phyloP scores from a whole-genome alignment of 257 asterid species.

The Linaria vulgaris region DNA sequence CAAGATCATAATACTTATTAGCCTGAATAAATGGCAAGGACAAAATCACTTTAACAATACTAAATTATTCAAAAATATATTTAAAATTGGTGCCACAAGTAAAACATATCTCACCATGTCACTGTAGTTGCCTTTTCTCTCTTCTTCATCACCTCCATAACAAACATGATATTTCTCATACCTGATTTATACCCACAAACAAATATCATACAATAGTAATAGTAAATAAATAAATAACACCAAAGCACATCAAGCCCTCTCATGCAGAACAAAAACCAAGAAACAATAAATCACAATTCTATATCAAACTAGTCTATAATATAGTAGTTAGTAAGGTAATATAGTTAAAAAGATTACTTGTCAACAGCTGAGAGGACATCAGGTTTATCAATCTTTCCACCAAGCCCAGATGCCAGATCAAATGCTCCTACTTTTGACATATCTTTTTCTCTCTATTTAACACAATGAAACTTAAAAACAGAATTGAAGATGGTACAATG shows the following conservation, averaged over 20 bases:
- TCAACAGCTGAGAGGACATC: conserved; percentile 89
- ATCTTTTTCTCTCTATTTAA: conserved; percentile 24
- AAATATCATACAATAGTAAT: too few species aligned
- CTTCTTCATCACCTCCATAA: conserved; percentile 92
- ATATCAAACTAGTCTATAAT: neutral
- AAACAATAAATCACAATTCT: too few species aligned
- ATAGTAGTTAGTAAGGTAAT: too few species aligned
- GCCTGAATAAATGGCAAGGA: conserved; percentile 48
- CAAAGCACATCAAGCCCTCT: conserved; percentile 3
- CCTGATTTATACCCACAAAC: conserved; percentile 43
- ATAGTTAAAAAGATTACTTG: conserved; percentile 37
- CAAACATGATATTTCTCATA: conserved; percentile 94
- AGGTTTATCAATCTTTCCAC: conserved; percentile 75
- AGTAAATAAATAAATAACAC: conserved; percentile 17
- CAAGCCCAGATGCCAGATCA: conserved; percentile 94
- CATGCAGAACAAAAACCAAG: neutral
- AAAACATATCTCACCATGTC: conserved; percentile 75
- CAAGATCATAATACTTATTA: conserved; percentile 95
- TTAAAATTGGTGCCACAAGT: conserved; percentile 8
- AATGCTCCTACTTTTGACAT: conserved; percentile 79
- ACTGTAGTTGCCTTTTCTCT: conserved; percentile 83
- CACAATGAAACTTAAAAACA: neutral
- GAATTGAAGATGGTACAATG: too few species aligned
- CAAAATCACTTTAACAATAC: too few species aligned
- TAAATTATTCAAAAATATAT: too few species aligned